A percentile compares a stretch with the other conserved stretches of the same genome.
Evolutionary conservation across 139 green algal species (phyloP).

Genomic region (Raphidocelis subcapitata): DNA sequence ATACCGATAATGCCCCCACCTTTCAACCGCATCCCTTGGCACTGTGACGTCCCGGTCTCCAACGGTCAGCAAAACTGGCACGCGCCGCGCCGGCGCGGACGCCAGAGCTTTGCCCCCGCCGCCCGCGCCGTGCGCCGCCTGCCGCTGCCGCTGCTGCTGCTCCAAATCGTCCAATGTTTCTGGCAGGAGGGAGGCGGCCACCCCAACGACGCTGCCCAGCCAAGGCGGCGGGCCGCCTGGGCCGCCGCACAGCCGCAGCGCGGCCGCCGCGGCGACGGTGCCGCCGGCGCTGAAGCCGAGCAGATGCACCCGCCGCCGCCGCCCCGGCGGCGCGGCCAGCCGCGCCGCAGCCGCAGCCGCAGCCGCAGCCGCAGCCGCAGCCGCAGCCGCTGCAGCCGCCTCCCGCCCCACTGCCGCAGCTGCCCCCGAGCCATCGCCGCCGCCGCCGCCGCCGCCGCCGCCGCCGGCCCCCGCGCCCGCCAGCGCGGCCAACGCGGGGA

Average conservation of each 20-base stretch:
- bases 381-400: constrained; percentile 12
- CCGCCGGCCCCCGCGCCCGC: no score
- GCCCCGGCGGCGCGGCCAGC: neutral
- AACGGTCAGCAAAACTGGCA: constrained; percentile 22
- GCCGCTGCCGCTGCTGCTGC: no score
- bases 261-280: constrained; percentile 36
- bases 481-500: no score
- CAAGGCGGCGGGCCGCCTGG: neutral
- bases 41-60: constrained; percentile 14
- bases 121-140: neutral
- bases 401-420: neutral
- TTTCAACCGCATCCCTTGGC: neutral
- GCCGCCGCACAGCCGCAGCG: neutral
- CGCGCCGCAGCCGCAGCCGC: no score
- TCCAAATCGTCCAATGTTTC: neutral
- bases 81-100: neutral
- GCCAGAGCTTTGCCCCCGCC: neutral
- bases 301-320: constrained; percentile 20
- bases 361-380: constrained; percentile 18
- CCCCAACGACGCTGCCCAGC: constrained; percentile 11
- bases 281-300: constrained; percentile 46
- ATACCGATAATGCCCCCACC: neutral
- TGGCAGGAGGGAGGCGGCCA: constrained; percentile 10
- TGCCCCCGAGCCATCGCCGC: no score
- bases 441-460: no score